Evolutionary conservation across 2,329 filamentous ascomycete genomes (phyloP).

Genomic region (Fusarium stilboides): DNA sequence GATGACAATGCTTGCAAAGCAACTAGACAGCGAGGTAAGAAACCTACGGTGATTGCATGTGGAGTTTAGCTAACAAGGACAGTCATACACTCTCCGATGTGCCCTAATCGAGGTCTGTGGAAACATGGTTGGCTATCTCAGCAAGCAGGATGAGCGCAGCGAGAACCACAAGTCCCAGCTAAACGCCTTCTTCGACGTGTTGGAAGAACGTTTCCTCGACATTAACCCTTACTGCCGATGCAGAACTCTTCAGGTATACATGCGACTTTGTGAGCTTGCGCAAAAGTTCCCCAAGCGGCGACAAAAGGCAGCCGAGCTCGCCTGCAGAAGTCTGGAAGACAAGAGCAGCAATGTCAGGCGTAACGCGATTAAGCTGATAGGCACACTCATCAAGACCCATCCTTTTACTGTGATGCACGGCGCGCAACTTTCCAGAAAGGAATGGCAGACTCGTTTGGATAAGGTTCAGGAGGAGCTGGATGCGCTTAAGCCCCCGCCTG

Average conservation of each 20-base stretch:
- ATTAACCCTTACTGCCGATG: conserved; percentile 97
- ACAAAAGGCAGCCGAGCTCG: conserved; percentile 88
- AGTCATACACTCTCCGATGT: conserved; percentile 94
- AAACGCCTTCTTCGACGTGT: conserved; percentile 95
- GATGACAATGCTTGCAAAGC: conserved; percentile 94
- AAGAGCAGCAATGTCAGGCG: conserved; percentile 97
- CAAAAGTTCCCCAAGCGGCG: conserved; percentile 95
- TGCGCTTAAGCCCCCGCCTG: conserved; percentile 84
- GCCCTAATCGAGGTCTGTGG: conserved; percentile 97
- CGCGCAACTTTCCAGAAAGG: conserved; percentile 84
- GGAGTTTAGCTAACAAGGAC: conserved; percentile 42
- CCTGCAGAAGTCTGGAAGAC: conserved; percentile 91
- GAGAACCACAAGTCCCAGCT: conserved; percentile 96
- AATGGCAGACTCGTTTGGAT: conserved; percentile 88
- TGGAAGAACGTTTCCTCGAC: conserved; percentile 96
- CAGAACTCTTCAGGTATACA: conserved; percentile 92
- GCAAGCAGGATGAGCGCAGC: conserved; percentile 89
- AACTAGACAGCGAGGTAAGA: conserved; percentile 90
- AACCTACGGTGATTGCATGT: too few species aligned
- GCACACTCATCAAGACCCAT: conserved; percentile 90
- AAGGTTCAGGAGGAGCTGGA: conserved; percentile 87
- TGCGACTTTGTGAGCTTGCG: conserved; percentile 92
- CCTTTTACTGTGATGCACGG: conserved; percentile 95
- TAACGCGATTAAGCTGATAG: conserved; percentile 94
- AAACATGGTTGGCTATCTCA: conserved; percentile 92